phyloP scores from a whole-genome alignment of 2,329 filamentous ascomycete genomes.

The Reticulascus tulasneorum region DNA sequence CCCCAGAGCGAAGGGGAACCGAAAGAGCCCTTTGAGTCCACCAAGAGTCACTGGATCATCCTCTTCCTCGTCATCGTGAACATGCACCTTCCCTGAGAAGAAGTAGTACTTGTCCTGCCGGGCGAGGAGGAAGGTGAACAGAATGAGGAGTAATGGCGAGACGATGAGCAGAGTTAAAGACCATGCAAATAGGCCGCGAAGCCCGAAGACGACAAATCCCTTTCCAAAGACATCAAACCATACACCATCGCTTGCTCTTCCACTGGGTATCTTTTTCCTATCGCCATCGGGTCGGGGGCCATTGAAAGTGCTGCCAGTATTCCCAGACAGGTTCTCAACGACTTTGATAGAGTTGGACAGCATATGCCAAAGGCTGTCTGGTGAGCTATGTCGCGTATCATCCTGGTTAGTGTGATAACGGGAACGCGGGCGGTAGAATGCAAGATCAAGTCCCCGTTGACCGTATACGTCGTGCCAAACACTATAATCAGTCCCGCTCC shows the following conservation, averaged over 20 bases:
- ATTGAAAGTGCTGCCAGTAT: slow-evolving; percentile 63
- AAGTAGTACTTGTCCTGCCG: slow-evolving; percentile 82
- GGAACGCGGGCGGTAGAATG: slow-evolving; percentile 82
- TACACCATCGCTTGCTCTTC: slow-evolving; percentile 65
- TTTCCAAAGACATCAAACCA: slow-evolving; percentile 93
- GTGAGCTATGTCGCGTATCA: slow-evolving; percentile 73
- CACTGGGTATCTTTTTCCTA: slow-evolving; percentile 61
- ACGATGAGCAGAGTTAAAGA: slow-evolving; percentile 79
- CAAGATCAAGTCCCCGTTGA: slow-evolving; percentile 79
- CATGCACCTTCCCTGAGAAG: slow-evolving; percentile 60
- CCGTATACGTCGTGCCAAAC: slow-evolving; percentile 76
- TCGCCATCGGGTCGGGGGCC: slow-evolving; percentile 51
- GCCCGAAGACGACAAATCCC: slow-evolving; percentile 70
- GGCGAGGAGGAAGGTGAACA: slow-evolving; percentile 65
- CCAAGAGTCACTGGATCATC: slow-evolving; percentile 61
- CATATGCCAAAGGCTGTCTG: slow-evolving; percentile 84
- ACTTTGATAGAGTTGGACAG: slow-evolving; percentile 77
- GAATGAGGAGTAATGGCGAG: slow-evolving; percentile 68
- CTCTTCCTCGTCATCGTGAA: slow-evolving; percentile 53
- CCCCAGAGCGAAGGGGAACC: slow-evolving; percentile 72
- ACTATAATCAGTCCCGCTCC: slow-evolving; percentile 85
- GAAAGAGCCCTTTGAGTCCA: slow-evolving; percentile 78
- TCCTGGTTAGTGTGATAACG: slow-evolving; percentile 92
- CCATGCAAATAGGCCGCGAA: slow-evolving; percentile 83
- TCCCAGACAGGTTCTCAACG: slow-evolving; percentile 64